Base-by-base conservation (phyloP, 495 filamentous ascomycete genomes). In the Penicillium tannophilum region DNA sequence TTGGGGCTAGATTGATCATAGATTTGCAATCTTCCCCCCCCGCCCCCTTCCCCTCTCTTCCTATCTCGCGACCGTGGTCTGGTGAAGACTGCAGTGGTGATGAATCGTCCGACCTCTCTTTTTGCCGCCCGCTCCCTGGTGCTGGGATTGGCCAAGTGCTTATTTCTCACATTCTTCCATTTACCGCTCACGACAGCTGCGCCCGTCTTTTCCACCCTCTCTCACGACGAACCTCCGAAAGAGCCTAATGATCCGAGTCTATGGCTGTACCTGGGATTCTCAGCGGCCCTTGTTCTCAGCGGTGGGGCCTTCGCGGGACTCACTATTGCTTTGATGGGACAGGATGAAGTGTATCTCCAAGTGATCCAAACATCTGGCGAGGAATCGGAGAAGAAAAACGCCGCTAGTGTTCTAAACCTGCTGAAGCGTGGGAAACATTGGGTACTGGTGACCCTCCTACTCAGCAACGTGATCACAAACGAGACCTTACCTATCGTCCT, bases 401-500 rank as follows among this genome's bases (percentile, higher is more conserved):
- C 94, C 2, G 82, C 79, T 26, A 87, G 84, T 59, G 94, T 98
- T 1, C 83, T 92, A 59, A 83, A 84, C 26, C 79, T 98, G 16
- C 72, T 98, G 46, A 86, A 93, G 57, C 86, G 83, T 47, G 95
- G 94, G 43, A 98, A 98, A 66, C 94, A 98, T 73, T 98, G 94
- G 94, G 94, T 98, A n/a, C 79, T 98, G 54, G 94, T 98, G 33
- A 98, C 94, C 12, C 78, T 98, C 31, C 83, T 98, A 4, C 77
- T 98, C 50, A 90, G 91, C 64, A 98, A 98, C 74, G 94, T 98
- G 66, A 97, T 98, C 65, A 96, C 96, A 51, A 98, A 98, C 73
- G 94, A 98, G 75, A 94, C 94, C 0, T 83, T 98, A 8, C 94
- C 94, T 24, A 96, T 98, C 52, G 90, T 98, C 20, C 83, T 98